Conservation (phyloP, 1,284 basidiomycete genomes). For the Cryptococcus jaspeensis region DNA sequence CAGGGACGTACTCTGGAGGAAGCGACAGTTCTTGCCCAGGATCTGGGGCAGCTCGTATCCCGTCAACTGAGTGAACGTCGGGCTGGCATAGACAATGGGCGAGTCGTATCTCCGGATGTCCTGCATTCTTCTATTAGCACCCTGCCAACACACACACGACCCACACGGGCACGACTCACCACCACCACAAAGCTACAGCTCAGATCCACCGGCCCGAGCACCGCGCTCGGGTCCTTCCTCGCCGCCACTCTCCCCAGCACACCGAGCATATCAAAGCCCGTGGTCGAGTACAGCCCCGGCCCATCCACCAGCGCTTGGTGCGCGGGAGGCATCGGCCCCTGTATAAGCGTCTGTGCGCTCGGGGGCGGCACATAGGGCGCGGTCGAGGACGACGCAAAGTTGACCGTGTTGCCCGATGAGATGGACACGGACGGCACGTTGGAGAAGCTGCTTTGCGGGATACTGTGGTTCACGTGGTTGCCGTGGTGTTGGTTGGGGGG, state of each 20-base stretch:
- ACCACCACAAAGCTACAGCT: conserved; percentile 86
- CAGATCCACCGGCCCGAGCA: conserved; percentile 85
- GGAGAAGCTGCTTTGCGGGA: conserved; percentile 9
- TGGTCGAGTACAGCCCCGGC: conserved; percentile 68
- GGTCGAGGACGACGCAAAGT: conserved; percentile 35
- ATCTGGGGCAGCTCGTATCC: conserved; percentile 77
- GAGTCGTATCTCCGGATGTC: conserved; percentile 76
- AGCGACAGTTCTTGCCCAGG: conserved; percentile 85
- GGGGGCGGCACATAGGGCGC: conserved; percentile 42
- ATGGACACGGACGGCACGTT: conserved; percentile 26
- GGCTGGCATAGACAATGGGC: conserved; percentile 85
- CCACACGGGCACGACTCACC: conserved; percentile 25
- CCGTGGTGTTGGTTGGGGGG: not conserved
- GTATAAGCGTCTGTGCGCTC: conserved; percentile 22
- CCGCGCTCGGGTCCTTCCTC: conserved; percentile 71
- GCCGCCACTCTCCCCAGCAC: conserved; percentile 74
- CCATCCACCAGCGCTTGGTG: conserved; percentile 32
- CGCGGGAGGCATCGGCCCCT: conserved; percentile 17
- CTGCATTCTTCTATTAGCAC: conserved; percentile 17
- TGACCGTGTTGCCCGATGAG: conserved; percentile 21
- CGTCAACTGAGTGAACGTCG: conserved; percentile 74
- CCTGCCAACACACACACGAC: not conserved
- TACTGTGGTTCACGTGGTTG: not conserved
- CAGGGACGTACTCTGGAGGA: conserved; percentile 51
- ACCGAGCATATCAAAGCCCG: conserved; percentile 85